These are phyloP conservation scores for Lathyrus aphaca DNA, from an alignment of 306 rosid species.

Conservation along the genomic window DNA sequence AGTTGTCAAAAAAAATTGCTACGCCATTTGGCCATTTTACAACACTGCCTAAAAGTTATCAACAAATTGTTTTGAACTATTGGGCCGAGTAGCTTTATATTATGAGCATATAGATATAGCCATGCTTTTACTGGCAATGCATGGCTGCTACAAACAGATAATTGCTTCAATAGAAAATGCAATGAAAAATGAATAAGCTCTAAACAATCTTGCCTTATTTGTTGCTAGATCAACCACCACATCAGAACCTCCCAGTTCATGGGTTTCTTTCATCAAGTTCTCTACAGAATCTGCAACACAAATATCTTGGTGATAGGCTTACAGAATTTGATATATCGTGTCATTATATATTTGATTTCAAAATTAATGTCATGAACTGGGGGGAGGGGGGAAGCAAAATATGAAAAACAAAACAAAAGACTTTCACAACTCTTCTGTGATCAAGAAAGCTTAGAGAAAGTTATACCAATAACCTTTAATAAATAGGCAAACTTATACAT, in stretches of 20 bases:
- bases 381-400: background rate
- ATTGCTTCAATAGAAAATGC: conserved; percentile 5
- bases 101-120: conserved; percentile 19
- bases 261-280: conserved; percentile 86
- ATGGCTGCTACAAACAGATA: conserved; percentile 13
- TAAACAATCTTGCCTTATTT: conserved; percentile 74
- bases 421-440: background rate
- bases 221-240: conserved; percentile 98
- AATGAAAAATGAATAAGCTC: conserved; percentile 25
- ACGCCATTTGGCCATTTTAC: too few relatives aligned
- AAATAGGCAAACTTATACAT: too few relatives aligned
- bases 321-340: conserved; percentile 17
- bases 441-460: conserved; percentile 1
- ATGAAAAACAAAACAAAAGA: conserved; percentile 5
- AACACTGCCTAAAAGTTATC: background rate
- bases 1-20: too few relatives aligned
- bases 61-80: background rate
- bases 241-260: conserved; percentile 84
- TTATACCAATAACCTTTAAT: background rate
- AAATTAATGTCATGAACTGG: conserved; percentile 2
- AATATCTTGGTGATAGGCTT: conserved; percentile 32
- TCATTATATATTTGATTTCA: conserved; percentile 4
- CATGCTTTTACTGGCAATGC: conserved; percentile 4
- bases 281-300: conserved; percentile 85
- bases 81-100: background rate